A percentile compares a stretch with the other conserved stretches of the same genome.
Evolutionary conservation across 2,329 filamentous ascomycete genomes (phyloP).

Genomic region (Akanthomyces dipterigenus): DNA sequence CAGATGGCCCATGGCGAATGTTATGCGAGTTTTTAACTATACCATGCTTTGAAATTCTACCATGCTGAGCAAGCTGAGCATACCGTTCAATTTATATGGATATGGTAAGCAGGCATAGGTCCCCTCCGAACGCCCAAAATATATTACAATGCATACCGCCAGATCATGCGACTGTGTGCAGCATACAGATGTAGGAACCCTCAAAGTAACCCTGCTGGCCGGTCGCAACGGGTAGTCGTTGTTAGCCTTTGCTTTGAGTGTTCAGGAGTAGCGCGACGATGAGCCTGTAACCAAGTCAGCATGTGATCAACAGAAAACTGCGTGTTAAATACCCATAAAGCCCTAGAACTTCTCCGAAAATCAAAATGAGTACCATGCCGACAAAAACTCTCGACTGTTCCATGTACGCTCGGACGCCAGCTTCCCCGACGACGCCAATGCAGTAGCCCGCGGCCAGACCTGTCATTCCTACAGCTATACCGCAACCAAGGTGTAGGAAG

Average conservation of each 20-base stretch:
- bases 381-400: conserved; percentile 93
- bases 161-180: neutral
- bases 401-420: conserved; percentile 92
- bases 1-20: neutral
- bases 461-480: conserved; percentile 83
- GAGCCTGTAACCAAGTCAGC: conserved; percentile 46
- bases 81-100: neutral
- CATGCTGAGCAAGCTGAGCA: neutral
- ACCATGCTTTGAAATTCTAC: neutral
- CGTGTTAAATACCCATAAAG: conserved; percentile 75
- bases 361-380: conserved; percentile 96
- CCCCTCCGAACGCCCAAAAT: neutral
- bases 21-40: neutral
- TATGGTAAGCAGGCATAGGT: neutral
- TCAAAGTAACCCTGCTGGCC: neutral
- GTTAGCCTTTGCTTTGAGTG: conserved; percentile 66
- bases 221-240: neutral
- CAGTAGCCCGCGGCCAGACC: conserved; percentile 93
- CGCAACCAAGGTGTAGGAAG: conserved; percentile 89
- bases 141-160: neutral
- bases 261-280: conserved; percentile 93
- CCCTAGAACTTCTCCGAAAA: conserved; percentile 96
- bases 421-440: conserved; percentile 92
- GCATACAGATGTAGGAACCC: neutral
- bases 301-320: neutral